phyloP scores from a whole-genome alignment of 805 yeast genomes.

The Pichia thaimueangensis region DNA sequence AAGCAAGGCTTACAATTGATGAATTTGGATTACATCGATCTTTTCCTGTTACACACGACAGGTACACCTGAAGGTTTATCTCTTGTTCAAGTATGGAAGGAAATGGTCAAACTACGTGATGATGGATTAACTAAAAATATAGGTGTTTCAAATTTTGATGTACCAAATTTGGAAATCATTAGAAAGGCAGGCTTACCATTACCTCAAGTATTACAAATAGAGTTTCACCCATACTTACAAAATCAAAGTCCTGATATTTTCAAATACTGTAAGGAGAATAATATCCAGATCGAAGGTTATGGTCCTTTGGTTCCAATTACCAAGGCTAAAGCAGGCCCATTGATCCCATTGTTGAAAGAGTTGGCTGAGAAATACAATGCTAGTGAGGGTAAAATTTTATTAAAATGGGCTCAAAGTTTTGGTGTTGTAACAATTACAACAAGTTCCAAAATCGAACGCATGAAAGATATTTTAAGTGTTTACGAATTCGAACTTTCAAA shows the following conservation, averaged over 20 bases:
- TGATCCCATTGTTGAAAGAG: conserved; percentile 29
- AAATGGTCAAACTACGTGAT: conserved; percentile 41
- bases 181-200: conserved; percentile 32
- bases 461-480: conserved; percentile 32
- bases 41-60: conserved; percentile 59
- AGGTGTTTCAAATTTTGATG: conserved; percentile 51
- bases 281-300: conserved; percentile 38
- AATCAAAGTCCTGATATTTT: conserved; percentile 49
- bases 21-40: conserved; percentile 48
- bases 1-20: conserved; percentile 40
- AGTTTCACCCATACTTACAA: conserved; percentile 58
- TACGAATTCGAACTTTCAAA: conserved; percentile 30
- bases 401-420: conserved; percentile 38
- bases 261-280: conserved; percentile 31
- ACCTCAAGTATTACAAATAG: conserved; percentile 61
- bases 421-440: conserved; percentile 43
- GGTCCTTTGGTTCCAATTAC: conserved; percentile 41
- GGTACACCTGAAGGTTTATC: conserved; percentile 32
- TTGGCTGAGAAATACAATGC: conserved; percentile 33
- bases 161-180: conserved; percentile 39
- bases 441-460: conserved; percentile 35
- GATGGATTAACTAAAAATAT: conserved; percentile 43
- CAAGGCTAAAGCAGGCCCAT: conserved; percentile 25
- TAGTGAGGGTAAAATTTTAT: conserved; percentile 35
- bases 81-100: conserved; percentile 42